Evolutionary conservation across 768 basidiomycete genomes (phyloP), one percentile per base, ranked within the genome.

Genomic region (Tricholomella constricta): DNA sequence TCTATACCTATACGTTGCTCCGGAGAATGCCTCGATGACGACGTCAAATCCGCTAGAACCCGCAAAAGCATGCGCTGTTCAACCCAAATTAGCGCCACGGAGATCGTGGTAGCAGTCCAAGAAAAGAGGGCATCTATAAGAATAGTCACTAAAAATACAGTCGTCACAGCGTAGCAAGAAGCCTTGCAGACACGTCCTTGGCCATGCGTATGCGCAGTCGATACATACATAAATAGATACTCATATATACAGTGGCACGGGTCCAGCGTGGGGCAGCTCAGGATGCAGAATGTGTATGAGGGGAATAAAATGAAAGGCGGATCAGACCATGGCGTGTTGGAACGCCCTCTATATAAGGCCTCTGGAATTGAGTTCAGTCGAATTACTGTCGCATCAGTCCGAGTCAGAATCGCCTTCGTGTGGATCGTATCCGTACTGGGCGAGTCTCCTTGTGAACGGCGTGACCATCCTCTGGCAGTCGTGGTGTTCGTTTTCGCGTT

Each of bases 361-460:
- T 40, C 20, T 40, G 20, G 7, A 19, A 31, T 31, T 31, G 6
- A 19, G 36, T 4, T 6, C n/a, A 15, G 38, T 31, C 31, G 26
- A 25, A 41, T 48, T 14, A 15, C 4, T 1, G 15, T 48, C 19
- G 26, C 44, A 49, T 32, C 51, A 51, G 20, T 57, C 52, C 4
- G 37, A 51, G n/a, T 62, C 61, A 25, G 51, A 50, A 9, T 57
- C 58, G 1, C 41, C 49, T 17, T 54, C 59, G 20, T 62, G 38
- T 53, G 57, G 62, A 35, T 58, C 46, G 34, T 62, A 62, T 11
- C 62, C 62, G 17, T 27, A 55, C 38, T 52, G 41, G 17, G 50
- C 62, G 6, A 62, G 59, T 17, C 38, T 50, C 2, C 42, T 36
- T 20, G 59, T 58, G 45, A 60, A 62, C 4, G 55, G 62, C 14